Percentiles rank a stretch among this genome's conserved stretches.
These are phyloP conservation scores for Jatropha multifida DNA, from an alignment of 441 rosid species.

Conservation along the genomic window DNA sequence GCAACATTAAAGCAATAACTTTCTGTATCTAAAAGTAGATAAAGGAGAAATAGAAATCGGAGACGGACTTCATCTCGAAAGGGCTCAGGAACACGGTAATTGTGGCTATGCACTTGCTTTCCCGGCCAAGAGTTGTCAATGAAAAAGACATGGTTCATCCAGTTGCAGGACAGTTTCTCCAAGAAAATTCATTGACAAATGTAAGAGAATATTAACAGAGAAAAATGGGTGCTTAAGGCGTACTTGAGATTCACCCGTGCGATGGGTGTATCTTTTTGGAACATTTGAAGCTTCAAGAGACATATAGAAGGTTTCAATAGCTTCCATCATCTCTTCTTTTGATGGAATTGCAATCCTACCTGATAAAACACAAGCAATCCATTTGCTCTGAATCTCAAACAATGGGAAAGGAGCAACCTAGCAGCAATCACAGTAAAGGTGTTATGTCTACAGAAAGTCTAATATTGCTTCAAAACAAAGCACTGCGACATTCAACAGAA, in stretches of 20 bases:
- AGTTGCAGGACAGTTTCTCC: too few species aligned
- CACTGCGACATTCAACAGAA: neutral
- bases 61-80: constrained; percentile 61
- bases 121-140: too few species aligned
- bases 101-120: constrained; percentile 88
- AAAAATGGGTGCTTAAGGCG: neutral
- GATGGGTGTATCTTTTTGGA: constrained; percentile 68
- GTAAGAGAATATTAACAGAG: too few species aligned
- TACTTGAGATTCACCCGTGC: constrained; percentile 38
- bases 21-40: neutral
- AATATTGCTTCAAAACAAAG: neutral
- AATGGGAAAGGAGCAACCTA: constrained; percentile 50
- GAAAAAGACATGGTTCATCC: too few species aligned
- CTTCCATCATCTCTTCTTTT: constrained; percentile 63
- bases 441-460: too few species aligned
- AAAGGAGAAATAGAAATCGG: constrained; percentile 20
- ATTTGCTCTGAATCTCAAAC: constrained; percentile 72
- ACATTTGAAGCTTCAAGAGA: constrained; percentile 43
- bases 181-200: too few species aligned
- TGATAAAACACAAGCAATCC: constrained; percentile 74
- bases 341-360: constrained; percentile 64
- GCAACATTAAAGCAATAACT: neutral
- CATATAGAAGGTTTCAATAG: constrained; percentile 40
- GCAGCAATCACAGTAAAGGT: neutral
- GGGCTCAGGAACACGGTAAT: constrained; percentile 64